Percentiles rank a stretch among this genome's conserved stretches.
These are phyloP conservation scores for Phlyctochytrium bullatum DNA, from an alignment of 192 early-diverging fungal genomes.

Conservation along the genomic window DNA sequence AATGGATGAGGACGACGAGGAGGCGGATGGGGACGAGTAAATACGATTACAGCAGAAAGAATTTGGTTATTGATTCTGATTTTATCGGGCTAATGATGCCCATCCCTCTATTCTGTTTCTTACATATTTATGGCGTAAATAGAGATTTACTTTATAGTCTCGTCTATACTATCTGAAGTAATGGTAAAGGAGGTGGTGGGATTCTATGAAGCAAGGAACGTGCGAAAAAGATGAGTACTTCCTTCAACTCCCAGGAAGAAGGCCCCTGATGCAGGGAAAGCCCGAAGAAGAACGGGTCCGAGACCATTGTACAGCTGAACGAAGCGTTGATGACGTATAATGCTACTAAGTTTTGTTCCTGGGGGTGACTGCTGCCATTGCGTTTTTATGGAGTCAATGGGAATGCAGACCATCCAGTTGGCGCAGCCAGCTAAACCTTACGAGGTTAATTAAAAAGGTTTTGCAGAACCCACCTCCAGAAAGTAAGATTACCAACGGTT, in stretches of 20 bases:
- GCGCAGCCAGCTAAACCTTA: conserved; percentile 23
- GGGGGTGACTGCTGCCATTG: conserved; percentile 62
- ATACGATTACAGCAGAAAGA: no score
- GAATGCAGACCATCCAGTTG: conserved; percentile 84
- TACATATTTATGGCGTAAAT: no score
- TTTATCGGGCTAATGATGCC: neutral
- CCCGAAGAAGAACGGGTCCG: conserved; percentile 77
- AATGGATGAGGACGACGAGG: conserved; percentile 8
- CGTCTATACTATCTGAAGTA: no score
- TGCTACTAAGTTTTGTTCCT: conserved; percentile 17
- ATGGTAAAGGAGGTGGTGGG: no score
- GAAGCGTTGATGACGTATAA: conserved; percentile 53
- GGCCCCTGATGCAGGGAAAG: conserved; percentile 70
- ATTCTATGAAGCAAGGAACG: no score
- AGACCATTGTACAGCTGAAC: conserved; percentile 75
- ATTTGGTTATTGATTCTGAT: neutral
- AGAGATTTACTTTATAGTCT: no score
- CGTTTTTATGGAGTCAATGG: conserved; percentile 79
- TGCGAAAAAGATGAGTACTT: neutral
- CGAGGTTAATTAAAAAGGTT: neutral
- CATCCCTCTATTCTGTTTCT: no score
- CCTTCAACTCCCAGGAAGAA: conserved; percentile 67
- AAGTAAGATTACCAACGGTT: neutral
- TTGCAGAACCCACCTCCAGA: neutral
- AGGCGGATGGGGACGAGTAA: conserved; percentile 14